A percentile compares a stretch with the other conserved stretches of the same genome.
Evolutionary conservation across 2,329 filamentous ascomycete genomes (phyloP).

Genomic region (Cytospora mali): DNA sequence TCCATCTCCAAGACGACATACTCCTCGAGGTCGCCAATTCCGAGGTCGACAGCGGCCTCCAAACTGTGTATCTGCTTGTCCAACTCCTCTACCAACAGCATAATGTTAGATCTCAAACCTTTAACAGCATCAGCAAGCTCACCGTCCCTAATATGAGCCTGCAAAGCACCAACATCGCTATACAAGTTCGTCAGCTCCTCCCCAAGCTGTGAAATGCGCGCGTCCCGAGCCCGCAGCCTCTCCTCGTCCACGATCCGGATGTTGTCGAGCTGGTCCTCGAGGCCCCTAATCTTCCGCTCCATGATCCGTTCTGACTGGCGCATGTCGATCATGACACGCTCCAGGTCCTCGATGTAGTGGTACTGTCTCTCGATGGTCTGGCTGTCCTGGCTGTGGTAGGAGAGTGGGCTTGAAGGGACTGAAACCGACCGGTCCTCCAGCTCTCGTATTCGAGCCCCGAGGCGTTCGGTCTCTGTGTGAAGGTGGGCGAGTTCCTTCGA

Average conservation of each 20-base stretch:
- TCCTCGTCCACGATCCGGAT: not conserved
- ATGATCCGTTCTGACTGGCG: not conserved
- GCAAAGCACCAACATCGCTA: not conserved
- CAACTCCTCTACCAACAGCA: not conserved
- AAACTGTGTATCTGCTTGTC: not conserved
- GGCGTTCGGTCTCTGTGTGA: not conserved
- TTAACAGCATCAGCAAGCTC: not conserved
- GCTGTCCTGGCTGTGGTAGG: not conserved
- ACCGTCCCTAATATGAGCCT: not conserved
- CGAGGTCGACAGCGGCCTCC: not conserved
- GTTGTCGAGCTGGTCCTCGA: not conserved
- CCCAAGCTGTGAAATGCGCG: not conserved
- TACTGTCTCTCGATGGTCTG: not conserved
- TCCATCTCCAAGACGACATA: not conserved
- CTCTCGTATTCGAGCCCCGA: not conserved
- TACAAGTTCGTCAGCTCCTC: not conserved
- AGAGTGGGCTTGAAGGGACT: not conserved
- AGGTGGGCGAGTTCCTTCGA: not conserved
- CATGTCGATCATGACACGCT: not conserved
- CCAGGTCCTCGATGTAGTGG: not conserved
- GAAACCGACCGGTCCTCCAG: not conserved
- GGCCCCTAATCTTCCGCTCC: not conserved
- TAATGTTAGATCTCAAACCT: not conserved
- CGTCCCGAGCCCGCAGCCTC: not conserved
- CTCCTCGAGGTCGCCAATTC: not conserved